phyloP scores from a whole-genome alignment of 768 basidiomycete species.

The Boletus vinaceobasis region DNA sequence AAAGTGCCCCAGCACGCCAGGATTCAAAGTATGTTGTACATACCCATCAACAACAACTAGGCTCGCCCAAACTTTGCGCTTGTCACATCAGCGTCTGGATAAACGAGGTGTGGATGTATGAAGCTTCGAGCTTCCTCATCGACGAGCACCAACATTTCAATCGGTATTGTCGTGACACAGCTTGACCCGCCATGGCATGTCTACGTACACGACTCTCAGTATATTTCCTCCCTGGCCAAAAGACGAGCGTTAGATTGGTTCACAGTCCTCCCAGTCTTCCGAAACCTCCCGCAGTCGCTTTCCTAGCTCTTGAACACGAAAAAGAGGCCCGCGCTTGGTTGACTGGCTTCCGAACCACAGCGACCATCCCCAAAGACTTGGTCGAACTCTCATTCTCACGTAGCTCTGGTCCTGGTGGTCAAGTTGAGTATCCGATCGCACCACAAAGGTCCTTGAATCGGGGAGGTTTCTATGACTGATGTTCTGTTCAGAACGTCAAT shows the following conservation, averaged over 20 bases:
- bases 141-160: neutral
- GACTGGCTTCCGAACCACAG: constrained; percentile 39
- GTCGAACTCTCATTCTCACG: constrained; percentile 70
- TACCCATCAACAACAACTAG: neutral
- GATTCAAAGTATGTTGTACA: too few species aligned
- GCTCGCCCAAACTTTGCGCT: neutral
- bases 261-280: constrained; percentile 38
- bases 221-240: neutral
- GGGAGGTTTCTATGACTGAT: neutral
- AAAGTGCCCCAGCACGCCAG: too few species aligned
- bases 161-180: neutral
- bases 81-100: neutral
- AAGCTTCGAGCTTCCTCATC: neutral
- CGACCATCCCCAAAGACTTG: constrained; percentile 44
- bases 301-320: constrained; percentile 40
- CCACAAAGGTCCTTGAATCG: neutral
- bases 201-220: neutral
- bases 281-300: constrained; percentile 40
- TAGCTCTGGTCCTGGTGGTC: constrained; percentile 84
- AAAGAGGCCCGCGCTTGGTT: constrained; percentile 55
- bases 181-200: neutral
- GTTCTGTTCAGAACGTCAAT: constrained; percentile 67
- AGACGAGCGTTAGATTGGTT: constrained; percentile 2
- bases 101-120: neutral
- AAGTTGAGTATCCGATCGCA: constrained; percentile 43